A percentile compares a stretch with the other conserved stretches of the same genome.
phyloP scores from a whole-genome alignment of 257 asterid species.

The Parsonsia alboflavescens region DNA sequence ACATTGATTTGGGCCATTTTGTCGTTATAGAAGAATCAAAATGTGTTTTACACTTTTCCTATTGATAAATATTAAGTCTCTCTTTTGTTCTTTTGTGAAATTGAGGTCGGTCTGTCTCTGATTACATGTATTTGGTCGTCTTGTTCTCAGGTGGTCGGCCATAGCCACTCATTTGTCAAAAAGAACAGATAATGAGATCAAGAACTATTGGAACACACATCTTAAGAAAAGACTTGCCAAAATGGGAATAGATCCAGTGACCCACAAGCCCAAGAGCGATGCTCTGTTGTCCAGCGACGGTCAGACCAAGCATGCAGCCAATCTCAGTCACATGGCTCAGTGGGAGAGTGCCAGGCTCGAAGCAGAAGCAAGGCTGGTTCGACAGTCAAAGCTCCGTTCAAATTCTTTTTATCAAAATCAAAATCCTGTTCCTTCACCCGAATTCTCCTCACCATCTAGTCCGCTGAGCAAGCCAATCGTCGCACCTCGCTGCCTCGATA shows the following conservation, averaged over 20 bases:
- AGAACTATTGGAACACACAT: conserved; percentile 89
- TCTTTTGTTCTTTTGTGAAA: conserved; percentile 22
- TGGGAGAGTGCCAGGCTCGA: conserved; percentile 98
- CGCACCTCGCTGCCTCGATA: conserved; percentile 35
- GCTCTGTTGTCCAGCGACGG: conserved; percentile 60
- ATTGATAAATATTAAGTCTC: background rate
- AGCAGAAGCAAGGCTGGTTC: conserved; percentile 77
- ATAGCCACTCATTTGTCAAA: conserved; percentile 85
- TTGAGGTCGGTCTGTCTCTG: conserved; percentile 2
- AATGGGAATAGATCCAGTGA: conserved; percentile 87
- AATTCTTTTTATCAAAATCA: conserved; percentile 15
- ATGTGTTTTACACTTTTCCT: background rate
- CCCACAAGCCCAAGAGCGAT: conserved; percentile 78
- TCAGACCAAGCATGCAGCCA: conserved; percentile 67
- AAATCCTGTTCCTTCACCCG: conserved; percentile 25
- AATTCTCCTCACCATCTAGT: conserved; percentile 36
- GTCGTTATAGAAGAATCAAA: background rate
- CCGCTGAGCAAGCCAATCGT: conserved; percentile 27
- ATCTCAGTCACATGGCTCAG: conserved; percentile 94
- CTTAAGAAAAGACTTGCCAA: conserved; percentile 69
- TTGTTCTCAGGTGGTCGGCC: conserved; percentile 78
- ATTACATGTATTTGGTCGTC: conserved; percentile 15
- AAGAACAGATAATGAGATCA: conserved; percentile 81
- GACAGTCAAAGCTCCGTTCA: conserved; percentile 67
- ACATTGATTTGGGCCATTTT: conserved; percentile 6